A percentile compares a stretch with the other conserved stretches of the same genome.
These are phyloP conservation scores for Alternaria brassicicola DNA, from an alignment of 2,329 filamentous ascomycete species.

Conservation along the genomic window DNA sequence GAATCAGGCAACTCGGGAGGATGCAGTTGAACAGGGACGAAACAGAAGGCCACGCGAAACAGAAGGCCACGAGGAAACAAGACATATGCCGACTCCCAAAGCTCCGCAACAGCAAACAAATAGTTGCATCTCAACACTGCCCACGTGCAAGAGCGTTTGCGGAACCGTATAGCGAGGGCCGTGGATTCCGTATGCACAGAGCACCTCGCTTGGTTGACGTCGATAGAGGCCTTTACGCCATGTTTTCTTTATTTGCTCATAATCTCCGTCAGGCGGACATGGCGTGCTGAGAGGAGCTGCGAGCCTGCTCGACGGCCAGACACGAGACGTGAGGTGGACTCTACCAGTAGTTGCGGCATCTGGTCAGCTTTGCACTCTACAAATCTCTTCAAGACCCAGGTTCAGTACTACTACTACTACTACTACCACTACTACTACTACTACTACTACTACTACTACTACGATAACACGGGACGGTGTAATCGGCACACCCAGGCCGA, in stretches of 20 bases:
- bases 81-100: too few species aligned
- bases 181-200: conserved; percentile 6
- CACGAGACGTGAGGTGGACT: not conserved
- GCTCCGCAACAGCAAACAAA: too few species aligned
- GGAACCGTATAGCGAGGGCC: not conserved
- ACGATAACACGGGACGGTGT: conserved; percentile 1
- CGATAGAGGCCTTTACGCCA: not conserved
- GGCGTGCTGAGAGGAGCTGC: not conserved
- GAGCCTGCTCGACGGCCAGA: not conserved
- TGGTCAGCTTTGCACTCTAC: not conserved
- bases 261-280: conserved; percentile 1
- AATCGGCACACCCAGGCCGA: not conserved
- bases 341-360: not conserved
- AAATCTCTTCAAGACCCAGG: not conserved
- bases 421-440: too few species aligned
- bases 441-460: too few species aligned
- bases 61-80: too few species aligned
- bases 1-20: not conserved
- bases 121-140: too few species aligned
- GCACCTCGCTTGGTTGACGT: not conserved
- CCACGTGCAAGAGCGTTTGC: too few species aligned
- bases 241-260: conserved; percentile 1
- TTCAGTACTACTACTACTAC: too few species aligned
- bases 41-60: too few species aligned
- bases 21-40: not conserved